Base-by-base conservation (phyloP, 768 basidiomycete species). In the Hericium coralloides region DNA sequence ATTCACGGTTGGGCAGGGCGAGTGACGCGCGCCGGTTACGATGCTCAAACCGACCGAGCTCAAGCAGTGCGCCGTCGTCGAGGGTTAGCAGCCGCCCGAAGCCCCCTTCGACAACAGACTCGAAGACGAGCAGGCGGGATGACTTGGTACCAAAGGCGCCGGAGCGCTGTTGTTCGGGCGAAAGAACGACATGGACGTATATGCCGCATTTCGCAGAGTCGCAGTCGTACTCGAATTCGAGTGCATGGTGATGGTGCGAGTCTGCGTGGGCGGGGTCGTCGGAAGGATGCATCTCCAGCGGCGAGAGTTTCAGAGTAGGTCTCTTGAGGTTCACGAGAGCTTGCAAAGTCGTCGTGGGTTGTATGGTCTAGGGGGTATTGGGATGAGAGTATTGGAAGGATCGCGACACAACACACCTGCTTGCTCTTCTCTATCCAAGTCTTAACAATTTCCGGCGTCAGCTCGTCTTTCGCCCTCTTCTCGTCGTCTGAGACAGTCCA, bases 241-340 rank as follows among this genome's bases (percentile, higher is more conserved):
- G 76, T 17, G 84, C 82, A 63, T 93, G 90, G 52, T 84, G 82
- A 50, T 83, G 82, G 15, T 78, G 77, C 18, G 75, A 74, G 58
- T 81, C 76, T 18, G 68, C 61, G 38, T 78, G 68, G 39, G 76
- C 68, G 37, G 73, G 67, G 25, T 83, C 79, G 38, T 76, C 73
- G 2, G 74, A 65, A 14, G 78, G 65, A 23, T 68, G 68, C 20
- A 70, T 63, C 3, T 76, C 64, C 18, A 89, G 74, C 0, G 86
- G 91, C 8, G 83, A 84, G 3, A 95, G 80, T 12, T 86, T 81
- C 37, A 98, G 78, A 1, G 91, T 85, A 1, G 94, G 94, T 4
- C 94, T 82, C 67, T 95, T 95, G 63, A 97, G 83, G 67, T 97
- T 98, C 61, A 97, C 93, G 37, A 95, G 79, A 0, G 94, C 94